Percentiles rank a stretch among this genome's conserved stretches.
Evolutionary conservation across 176 grass and related monocot genomes (phyloP).

Genomic region (Tuctoria greenei): DNA sequence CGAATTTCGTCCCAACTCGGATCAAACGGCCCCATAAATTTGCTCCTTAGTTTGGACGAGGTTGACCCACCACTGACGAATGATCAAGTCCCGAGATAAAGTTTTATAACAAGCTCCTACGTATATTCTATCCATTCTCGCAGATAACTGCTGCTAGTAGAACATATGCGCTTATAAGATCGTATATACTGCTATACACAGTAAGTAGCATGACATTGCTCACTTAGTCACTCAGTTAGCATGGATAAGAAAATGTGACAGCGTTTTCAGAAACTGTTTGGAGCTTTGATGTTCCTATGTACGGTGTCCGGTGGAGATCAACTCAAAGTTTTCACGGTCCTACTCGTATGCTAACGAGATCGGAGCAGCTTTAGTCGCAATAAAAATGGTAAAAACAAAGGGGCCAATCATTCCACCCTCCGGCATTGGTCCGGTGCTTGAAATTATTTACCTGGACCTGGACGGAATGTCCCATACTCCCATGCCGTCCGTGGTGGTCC

Average conservation of each 20-base stretch:
- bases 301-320: background rate
- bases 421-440: background rate
- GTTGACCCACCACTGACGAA: too few relatives aligned
- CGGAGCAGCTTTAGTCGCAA: background rate
- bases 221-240: too few relatives aligned
- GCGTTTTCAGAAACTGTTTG: background rate
- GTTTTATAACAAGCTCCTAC: background rate
- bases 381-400: background rate
- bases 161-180: too few relatives aligned
- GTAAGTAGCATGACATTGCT: too few relatives aligned
- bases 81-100: background rate
- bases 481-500: constrained; percentile 17
- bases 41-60: too few relatives aligned
- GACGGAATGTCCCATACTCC: constrained; percentile 33
- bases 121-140: background rate
- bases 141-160: background rate
- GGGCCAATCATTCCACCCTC: constrained; percentile 22
- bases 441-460: constrained; percentile 32
- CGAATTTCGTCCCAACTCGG: too few relatives aligned
- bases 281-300: too few relatives aligned
- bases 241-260: background rate
- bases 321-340: background rate
- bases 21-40: too few relatives aligned
- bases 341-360: background rate
- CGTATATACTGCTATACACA: too few relatives aligned